Base-by-base conservation (phyloP, 2,329 filamentous ascomycete genomes). In the Hirsutella rhossiliensis region DNA sequence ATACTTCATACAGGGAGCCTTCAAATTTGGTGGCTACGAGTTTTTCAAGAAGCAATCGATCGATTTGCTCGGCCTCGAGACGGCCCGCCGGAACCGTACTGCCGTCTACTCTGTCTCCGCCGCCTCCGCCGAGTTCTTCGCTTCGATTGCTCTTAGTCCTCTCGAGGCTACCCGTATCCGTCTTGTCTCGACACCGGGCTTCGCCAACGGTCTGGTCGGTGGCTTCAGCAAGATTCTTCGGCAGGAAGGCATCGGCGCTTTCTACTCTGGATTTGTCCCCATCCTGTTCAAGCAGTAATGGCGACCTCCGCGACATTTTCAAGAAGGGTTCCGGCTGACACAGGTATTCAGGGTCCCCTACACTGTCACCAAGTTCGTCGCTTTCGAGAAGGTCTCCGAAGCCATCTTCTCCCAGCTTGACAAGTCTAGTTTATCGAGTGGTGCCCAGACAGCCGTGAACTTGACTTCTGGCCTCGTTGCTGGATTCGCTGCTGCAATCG, bases 1-100 rank as follows among this genome's bases (percentile, higher is more conserved):
- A 67, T 94, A 94, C 75, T 94, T 94, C 82, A 81, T 94, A 58
- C 87, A 94, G 73, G 87, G 87, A 63, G 84, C 86, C 58, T 81
- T 92, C 77, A 94, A 94, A 74, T 92, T 92, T 67, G 87, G 87
- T 67, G 87, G 87, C 65, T 94, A 94, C 69, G 87, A 94, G 73
- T 82, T 94, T 73, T 94, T 94, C 84, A 94, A 94, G 82, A 78
- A 89, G 73, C 84, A 92, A 71, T 78, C 73, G 62, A 92, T 94
- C 69, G 83, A 87, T 73, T 49, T 74, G 50, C 69, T 94, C 60
- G 87, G 87, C 61, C 80, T 81, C 64, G 84, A 89, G 68, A 78
- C 73, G 52, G 85, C 85, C 56, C 74, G 75, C 58, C 76, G 86
- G 66, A 87, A 89, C 79, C 78, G 84, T 56, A 87, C 83, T 50